Conservation (phyloP, 768 basidiomycete species). For the Amanita fuliginea region DNA sequence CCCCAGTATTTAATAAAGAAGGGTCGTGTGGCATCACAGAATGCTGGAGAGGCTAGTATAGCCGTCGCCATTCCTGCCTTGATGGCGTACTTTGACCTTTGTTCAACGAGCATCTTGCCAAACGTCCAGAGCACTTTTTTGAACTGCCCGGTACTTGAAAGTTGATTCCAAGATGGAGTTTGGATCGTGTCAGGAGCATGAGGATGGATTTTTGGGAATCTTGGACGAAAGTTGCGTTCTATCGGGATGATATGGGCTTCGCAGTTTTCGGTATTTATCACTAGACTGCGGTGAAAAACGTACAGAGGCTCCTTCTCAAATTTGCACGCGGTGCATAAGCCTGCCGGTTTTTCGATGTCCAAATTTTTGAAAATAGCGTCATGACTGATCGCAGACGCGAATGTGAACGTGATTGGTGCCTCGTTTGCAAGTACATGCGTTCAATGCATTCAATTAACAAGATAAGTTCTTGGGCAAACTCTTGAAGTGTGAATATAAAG, state of each 20-base stretch:
- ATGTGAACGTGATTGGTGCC: conserved; percentile 18
- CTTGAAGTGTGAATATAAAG: conserved; percentile 94
- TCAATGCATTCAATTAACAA: conserved; percentile 79
- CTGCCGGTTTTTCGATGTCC: background rate
- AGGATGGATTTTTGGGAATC: conserved; percentile 72
- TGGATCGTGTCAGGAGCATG: conserved; percentile 84
- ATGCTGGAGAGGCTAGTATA: conserved; percentile 79
- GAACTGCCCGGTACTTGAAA: conserved; percentile 51
- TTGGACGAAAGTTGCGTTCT: conserved; percentile 39
- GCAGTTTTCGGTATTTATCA: background rate
- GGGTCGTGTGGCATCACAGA: conserved; percentile 68
- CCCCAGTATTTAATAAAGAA: conserved; percentile 76
- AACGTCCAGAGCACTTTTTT: conserved; percentile 68
- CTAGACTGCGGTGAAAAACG: conserved; percentile 10
- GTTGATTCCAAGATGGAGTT: conserved; percentile 51
- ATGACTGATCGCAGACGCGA: conserved; percentile 15
- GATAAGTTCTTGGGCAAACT: conserved; percentile 78
- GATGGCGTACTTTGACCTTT: conserved; percentile 78
- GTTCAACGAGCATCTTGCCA: conserved; percentile 51
- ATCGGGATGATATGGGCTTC: conserved; percentile 44
- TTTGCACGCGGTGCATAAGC: background rate
- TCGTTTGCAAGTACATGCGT: conserved; percentile 62
- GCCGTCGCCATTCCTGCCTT: conserved; percentile 81
- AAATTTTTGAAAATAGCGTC: background rate
- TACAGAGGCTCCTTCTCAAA: conserved; percentile 28